Evolutionary conservation across 129 eudicot species (phyloP), one percentile per base, ranked within the genome.

Genomic region (Heracleum sosnowskyi): DNA sequence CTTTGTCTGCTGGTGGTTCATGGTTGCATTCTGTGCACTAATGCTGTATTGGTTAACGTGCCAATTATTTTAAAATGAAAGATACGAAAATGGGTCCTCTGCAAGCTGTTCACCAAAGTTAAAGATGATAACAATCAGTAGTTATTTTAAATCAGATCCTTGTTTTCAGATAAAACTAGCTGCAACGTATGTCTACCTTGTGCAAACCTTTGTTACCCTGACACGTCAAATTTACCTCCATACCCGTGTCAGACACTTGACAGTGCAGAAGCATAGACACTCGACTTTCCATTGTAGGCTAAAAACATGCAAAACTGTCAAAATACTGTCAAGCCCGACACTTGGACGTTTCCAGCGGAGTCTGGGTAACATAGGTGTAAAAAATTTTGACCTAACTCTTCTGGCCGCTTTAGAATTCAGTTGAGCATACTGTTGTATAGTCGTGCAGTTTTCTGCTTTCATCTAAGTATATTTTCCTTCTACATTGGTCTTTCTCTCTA

Each of bases 31-130:
- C 51, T 51, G 6, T 70, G 40, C 46, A 46, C 7, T 33, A 72
- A 18, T 34, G 77, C 37, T 15, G 37, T 24, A 36, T 37, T 18
- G 40, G 35, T 79, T 35, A 36, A 10, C 29, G 4, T 69, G 17
- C 46, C 45, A 4, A 7, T 9, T 7, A 20, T 11, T 33, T 49
- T 12, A 5, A 34, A 17, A 31, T 34, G 73, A 34, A 66, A 68
- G 57, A 33, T 46, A 11, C 4, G 62, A 68, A 78, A 76, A 79
- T 62, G 86, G 20, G 84, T 73, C 77, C 75, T 79, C 55, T 76
- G 57, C 77, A 47, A 72, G 42, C 13, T 81, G 77, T 68, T 82
- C 80, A 75, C 78, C 41, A 69, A 75, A 82, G 41, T 80, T 37
- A 71, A 80, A 81, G 72, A 28, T 26, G 33, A n/a, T 7, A 8